Base-by-base conservation (phyloP, 169 alveolate species). In the Plasmodium relictum region DNA sequence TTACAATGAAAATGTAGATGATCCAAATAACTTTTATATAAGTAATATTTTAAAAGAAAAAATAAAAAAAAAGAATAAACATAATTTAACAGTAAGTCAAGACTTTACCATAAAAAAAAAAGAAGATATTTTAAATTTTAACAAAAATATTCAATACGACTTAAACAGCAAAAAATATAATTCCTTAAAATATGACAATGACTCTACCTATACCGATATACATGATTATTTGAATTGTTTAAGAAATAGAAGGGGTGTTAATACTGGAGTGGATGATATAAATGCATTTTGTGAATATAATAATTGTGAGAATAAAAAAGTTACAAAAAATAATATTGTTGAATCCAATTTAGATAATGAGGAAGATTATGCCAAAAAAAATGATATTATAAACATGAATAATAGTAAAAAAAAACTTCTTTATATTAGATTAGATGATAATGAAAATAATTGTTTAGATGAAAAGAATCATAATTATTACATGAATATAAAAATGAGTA, bases 401-500 rank as follows among this genome's bases (percentile, higher is more conserved):
- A 31, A 56, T 14, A 56, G 6, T 56, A 56, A 14, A 56, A 5
- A 56, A 14, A 22, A 48, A 6, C 0, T 48, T 48, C 58, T 2
- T 48, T 14, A 9, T 10, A 10, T 48, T 10, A 14, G 3, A 48
- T 2, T 9, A 1, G 16, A 14, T 14, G 1, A 0, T 2, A 48
- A 14, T 9, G 6, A 48, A 48, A 48, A 48, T 48, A 48, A 48
- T 48, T 48, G 58, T 48, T 48, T 10, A 10, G 6, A 48, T 9
- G 58, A 48, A 10, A 2, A 14, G 70, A 37, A 61, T 61, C n/a
- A 61, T 61, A 61, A 61, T 61, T 61, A 61, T 24, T 8, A 9
- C 70, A 22, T 9, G 7, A 9, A 61, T 61, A 20, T 26, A 61
- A 61, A 48, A 45, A 45, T 50, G 50, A 68, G 26, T 42, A 16